Percentiles rank a stretch among this genome's conserved stretches.
phyloP scores from a whole-genome alignment of 2,329 filamentous ascomycete species.

The Capronia coronata region DNA sequence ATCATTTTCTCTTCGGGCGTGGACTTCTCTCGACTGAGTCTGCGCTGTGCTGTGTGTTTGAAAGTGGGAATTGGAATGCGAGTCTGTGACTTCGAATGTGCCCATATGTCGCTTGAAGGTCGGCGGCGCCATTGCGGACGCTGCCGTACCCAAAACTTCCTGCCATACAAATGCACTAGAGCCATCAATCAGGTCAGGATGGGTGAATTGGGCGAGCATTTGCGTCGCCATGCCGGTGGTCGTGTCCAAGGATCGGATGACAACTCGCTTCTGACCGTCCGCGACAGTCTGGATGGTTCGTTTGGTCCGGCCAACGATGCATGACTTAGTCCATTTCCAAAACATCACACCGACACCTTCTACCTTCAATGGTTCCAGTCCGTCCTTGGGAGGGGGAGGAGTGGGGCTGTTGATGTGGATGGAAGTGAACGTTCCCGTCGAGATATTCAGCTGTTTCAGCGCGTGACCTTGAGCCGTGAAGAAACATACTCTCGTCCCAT shows the following conservation, averaged over 20 bases:
- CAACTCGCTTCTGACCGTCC: constrained; percentile 19
- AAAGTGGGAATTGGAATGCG: background rate
- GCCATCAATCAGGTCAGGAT: constrained; percentile 21
- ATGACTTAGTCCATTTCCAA: constrained; percentile 10
- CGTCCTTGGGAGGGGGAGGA: too few relatives aligned
- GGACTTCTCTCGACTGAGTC: background rate
- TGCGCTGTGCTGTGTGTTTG: background rate
- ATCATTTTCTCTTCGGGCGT: background rate
- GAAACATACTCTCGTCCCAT: constrained; percentile 24
- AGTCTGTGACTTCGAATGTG: constrained; percentile 12
- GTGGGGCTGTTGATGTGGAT: too few relatives aligned
- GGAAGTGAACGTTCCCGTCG: constrained; percentile 7
- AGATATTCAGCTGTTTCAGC: constrained; percentile 23
- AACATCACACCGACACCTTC: constrained; percentile 17
- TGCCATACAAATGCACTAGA: constrained; percentile 22
- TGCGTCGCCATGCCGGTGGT: constrained; percentile 11
- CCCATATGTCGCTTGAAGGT: constrained; percentile 16
- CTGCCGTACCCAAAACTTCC: too few relatives aligned
- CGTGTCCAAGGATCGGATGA: constrained; percentile 15
- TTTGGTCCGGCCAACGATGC: background rate
- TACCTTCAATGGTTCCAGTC: background rate
- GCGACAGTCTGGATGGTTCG: constrained; percentile 14
- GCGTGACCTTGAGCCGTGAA: constrained; percentile 24
- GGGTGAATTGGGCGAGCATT: constrained; percentile 7
- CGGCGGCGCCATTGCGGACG: background rate